Evolutionary conservation across 2,329 filamentous ascomycete genomes (phyloP).

Genomic region (Juglanconis sp.): DNA sequence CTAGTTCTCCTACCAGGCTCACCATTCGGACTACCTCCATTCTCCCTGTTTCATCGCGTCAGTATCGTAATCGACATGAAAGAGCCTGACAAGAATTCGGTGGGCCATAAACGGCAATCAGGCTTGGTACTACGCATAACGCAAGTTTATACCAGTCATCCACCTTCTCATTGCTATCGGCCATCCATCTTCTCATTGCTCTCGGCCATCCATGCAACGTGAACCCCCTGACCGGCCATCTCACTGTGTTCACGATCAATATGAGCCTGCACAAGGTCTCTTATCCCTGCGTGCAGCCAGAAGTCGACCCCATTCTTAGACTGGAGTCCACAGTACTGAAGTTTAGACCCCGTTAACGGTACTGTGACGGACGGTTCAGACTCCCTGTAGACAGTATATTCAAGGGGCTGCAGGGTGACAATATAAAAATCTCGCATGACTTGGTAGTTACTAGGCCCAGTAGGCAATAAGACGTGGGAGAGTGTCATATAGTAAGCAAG

Average conservation of each 20-base stretch:
- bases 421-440: neutral
- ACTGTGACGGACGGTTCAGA: neutral
- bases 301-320: neutral
- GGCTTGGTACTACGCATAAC: neutral
- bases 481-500: neutral
- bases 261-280: neutral
- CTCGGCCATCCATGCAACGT: neutral
- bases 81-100: neutral
- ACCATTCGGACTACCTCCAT: neutral
- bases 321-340: neutral
- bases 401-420: neutral
- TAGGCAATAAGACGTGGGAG: neutral
- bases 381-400: neutral
- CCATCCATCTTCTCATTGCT: neutral
- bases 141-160: neutral
- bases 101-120: neutral
- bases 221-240: neutral
- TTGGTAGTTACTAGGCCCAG: neutral
- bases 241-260: neutral
- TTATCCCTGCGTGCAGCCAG: neutral
- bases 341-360: neutral
- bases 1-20: neutral
- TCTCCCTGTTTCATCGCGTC: neutral
- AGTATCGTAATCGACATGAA: neutral
- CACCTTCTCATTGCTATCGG: neutral